Percentiles rank a stretch among this genome's conserved stretches.
Evolutionary conservation across 2,329 filamentous ascomycete species (phyloP).

Genomic region (Neospermospora avenae): DNA sequence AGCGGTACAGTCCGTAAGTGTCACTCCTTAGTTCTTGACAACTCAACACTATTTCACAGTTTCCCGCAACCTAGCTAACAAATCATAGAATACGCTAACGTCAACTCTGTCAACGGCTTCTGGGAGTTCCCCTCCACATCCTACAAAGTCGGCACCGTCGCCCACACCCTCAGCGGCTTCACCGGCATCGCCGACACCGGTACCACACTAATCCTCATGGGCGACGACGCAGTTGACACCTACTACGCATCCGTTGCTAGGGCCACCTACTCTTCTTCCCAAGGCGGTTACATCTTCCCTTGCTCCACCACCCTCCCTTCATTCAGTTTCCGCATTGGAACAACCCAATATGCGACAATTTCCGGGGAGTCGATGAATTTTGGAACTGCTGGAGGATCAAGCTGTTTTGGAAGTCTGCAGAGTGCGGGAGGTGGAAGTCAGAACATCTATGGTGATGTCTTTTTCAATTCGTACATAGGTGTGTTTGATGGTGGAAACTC

Average conservation of each 20-base stretch:
- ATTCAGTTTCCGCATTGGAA: conserved; percentile 36
- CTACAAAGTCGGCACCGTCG: conserved; percentile 43
- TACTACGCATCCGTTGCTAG: conserved; percentile 39
- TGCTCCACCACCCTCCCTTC: conserved; percentile 36
- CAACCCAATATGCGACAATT: conserved; percentile 33
- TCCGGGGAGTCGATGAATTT: conserved; percentile 38
- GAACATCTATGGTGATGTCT: conserved; percentile 35
- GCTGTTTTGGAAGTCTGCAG: conserved; percentile 40
- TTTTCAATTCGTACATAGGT: conserved; percentile 34
- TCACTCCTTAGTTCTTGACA: neutral
- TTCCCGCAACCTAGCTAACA: neutral
- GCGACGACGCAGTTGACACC: conserved; percentile 32
- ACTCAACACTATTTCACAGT: neutral
- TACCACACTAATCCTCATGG: conserved; percentile 40
- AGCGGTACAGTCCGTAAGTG: conserved; percentile 44
- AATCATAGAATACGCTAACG: conserved; percentile 40
- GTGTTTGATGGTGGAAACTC: conserved; percentile 31
- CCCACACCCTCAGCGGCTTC: conserved; percentile 41
- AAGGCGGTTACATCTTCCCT: conserved; percentile 38
- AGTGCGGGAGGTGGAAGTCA: conserved; percentile 28
- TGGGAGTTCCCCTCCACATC: conserved; percentile 54
- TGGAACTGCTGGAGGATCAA: conserved; percentile 18
- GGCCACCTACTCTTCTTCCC: conserved; percentile 27
- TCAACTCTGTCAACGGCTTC: conserved; percentile 47
- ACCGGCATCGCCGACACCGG: conserved; percentile 40